phyloP scores from a whole-genome alignment of 2,329 filamentous ascomycete species.

The Phyllosticta paracitricarpa region DNA sequence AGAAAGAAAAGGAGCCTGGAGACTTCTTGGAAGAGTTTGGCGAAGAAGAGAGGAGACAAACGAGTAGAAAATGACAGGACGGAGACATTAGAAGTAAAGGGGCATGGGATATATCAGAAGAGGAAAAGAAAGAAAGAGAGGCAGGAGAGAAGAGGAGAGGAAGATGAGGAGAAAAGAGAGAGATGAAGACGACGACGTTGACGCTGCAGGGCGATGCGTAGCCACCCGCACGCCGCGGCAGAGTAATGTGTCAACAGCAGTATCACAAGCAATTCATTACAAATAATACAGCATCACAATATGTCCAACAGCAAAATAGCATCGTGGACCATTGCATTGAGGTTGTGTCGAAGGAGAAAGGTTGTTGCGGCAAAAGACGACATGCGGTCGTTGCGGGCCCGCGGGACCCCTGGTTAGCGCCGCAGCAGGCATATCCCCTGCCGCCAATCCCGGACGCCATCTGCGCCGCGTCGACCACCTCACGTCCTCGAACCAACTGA shows the following conservation, averaged over 20 bases:
- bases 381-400: background rate
- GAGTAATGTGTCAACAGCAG: too few relatives aligned
- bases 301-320: background rate
- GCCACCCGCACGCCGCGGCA: too few relatives aligned
- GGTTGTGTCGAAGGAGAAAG: background rate
- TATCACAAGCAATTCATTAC: background rate
- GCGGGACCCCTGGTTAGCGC: background rate
- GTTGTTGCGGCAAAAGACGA: background rate
- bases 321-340: slow-evolving; percentile 2
- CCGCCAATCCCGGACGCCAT: slow-evolving; percentile 4
- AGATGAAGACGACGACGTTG: background rate
- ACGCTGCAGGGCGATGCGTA: too few relatives aligned
- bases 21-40: too few relatives aligned
- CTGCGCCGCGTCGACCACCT: slow-evolving; percentile 1
- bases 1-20: too few relatives aligned
- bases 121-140: background rate
- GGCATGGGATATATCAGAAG: background rate
- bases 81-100: background rate
- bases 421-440: background rate
- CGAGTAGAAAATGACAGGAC: background rate
- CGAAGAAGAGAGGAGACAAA: background rate
- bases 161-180: background rate
- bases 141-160: background rate
- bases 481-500: background rate
- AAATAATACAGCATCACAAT: background rate